phyloP scores from a whole-genome alignment of 2,329 filamentous ascomycete species.

The Juglanconis juglandina region DNA sequence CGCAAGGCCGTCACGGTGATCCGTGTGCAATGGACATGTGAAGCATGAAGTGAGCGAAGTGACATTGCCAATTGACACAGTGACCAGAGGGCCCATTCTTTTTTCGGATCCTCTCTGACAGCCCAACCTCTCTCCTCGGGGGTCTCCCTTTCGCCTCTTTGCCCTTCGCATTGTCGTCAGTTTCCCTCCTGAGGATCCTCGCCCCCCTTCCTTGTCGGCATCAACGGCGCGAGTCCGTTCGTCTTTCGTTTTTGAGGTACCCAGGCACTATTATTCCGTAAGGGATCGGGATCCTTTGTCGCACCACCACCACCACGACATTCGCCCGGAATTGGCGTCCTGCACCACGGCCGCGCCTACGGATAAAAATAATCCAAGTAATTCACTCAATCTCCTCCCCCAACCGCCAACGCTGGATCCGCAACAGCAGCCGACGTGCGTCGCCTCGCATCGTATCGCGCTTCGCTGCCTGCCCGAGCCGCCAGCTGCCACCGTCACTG shows the following conservation, averaged over 20 bases:
- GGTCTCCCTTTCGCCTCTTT: not conserved
- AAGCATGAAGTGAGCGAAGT: not conserved
- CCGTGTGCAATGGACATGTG: not conserved
- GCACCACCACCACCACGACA: not conserved
- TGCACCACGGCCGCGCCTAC: slow-evolving; percentile 6
- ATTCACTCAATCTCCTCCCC: not conserved
- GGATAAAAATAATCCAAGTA: not conserved
- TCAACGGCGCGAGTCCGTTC: not conserved
- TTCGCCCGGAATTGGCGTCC: not conserved
- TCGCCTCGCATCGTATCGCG: not conserved
- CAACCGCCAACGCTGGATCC: not conserved
- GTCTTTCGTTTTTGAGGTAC: not conserved
- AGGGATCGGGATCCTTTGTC: not conserved
- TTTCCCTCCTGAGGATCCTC: not conserved
- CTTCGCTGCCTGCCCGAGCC: not conserved
- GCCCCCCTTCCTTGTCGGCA: not conserved
- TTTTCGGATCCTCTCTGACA: not conserved
- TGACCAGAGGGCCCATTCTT: not conserved
- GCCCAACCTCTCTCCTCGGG: not conserved
- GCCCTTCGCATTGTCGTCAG: not conserved
- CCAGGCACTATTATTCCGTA: no score
- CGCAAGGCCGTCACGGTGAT: not conserved
- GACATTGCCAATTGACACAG: not conserved
- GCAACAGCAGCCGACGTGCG: not conserved
- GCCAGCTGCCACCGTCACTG: slow-evolving; percentile 1